Conservation (phyloP, 257 asterid species). For the Fraxinus quadrangulata region DNA sequence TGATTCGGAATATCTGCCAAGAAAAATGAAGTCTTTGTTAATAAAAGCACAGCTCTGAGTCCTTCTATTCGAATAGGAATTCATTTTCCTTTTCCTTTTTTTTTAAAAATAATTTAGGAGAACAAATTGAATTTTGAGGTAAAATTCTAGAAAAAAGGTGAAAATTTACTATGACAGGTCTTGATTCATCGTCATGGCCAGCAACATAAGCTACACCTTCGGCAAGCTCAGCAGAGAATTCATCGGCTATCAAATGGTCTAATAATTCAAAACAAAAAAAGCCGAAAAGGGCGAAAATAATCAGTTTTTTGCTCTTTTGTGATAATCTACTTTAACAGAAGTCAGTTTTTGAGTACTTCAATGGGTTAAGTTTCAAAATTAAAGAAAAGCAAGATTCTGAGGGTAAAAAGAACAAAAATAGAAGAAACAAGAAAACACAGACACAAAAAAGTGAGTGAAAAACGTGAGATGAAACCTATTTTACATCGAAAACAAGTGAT, state of each 20-base stretch:
- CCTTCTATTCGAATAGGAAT: not conserved
- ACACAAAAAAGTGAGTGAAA: slow-evolving; percentile 18
- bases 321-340: slow-evolving; percentile 18
- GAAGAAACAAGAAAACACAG: slow-evolving; percentile 19
- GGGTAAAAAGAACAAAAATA: slow-evolving; percentile 36
- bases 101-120: not conserved
- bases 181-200: slow-evolving; percentile 82
- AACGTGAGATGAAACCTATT: slow-evolving; percentile 4
- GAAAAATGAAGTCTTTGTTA: too few species aligned
- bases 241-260: slow-evolving; percentile 92
- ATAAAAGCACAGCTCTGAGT: not conserved
- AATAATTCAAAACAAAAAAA: slow-evolving; percentile 22
- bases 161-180: slow-evolving; percentile 76
- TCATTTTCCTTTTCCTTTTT: too few species aligned
- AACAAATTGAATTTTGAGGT: too few species aligned
- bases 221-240: slow-evolving; percentile 89
- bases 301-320: not conserved
- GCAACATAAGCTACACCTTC: slow-evolving; percentile 96
- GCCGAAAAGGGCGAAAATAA: not conserved
- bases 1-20: slow-evolving; percentile 74
- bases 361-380: slow-evolving; percentile 19
- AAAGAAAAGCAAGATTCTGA: slow-evolving; percentile 40
- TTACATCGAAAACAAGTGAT: slow-evolving; percentile 15
- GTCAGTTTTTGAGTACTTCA: slow-evolving; percentile 20
- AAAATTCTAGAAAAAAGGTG: not conserved